Evolutionary conservation across 2,329 filamentous ascomycete genomes (phyloP).

Genomic region (Pochonia chlamydosporia): DNA sequence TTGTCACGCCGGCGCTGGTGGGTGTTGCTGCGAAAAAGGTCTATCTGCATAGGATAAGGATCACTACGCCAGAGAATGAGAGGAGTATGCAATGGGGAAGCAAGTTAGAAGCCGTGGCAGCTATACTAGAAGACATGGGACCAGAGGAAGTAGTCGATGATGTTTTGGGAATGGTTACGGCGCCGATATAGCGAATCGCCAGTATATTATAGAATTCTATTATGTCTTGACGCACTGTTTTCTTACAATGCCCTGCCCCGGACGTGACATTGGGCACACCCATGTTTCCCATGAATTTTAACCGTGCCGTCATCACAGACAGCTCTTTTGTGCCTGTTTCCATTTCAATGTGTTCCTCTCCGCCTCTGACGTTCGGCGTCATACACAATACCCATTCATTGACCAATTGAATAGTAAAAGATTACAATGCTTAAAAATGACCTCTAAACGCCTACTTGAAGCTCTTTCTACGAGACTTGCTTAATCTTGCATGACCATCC

Average conservation of each 20-base stretch:
- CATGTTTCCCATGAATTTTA: background rate
- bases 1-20: slow-evolving; percentile 78
- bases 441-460: slow-evolving; percentile 5
- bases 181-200: slow-evolving; percentile 12
- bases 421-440: background rate
- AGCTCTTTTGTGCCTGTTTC: background rate
- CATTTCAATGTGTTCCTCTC: too few species aligned
- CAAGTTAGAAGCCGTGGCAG: slow-evolving; percentile 60
- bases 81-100: slow-evolving; percentile 93
- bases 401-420: too few species aligned
- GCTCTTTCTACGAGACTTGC: slow-evolving; percentile 53
- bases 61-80: slow-evolving; percentile 66
- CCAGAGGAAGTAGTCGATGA: slow-evolving; percentile 61
- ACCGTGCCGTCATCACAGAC: background rate
- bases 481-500: slow-evolving; percentile 88
- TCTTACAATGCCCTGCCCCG: background rate
- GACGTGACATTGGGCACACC: background rate
- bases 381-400: background rate
- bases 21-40: slow-evolving; percentile 78
- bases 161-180: slow-evolving; percentile 51
- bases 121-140: slow-evolving; percentile 56
- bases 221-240: background rate
- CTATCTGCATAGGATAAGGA: slow-evolving; percentile 75
- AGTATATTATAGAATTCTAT: background rate
- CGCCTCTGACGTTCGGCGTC: background rate